Evolutionary conservation across 805 yeast genomes (phyloP).

Genomic region (Lipomyces japonicus): DNA sequence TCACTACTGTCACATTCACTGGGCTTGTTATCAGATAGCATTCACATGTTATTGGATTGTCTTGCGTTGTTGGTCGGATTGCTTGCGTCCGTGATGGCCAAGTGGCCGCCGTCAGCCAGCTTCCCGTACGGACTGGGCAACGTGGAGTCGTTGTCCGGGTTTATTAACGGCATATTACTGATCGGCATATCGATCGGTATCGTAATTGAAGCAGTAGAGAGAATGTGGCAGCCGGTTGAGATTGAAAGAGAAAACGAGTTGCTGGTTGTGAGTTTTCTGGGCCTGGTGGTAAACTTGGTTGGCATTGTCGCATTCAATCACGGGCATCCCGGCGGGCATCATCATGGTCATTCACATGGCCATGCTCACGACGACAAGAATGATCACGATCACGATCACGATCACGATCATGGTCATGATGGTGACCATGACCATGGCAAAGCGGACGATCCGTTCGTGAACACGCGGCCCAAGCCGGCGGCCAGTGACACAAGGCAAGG

Average conservation of each 20-base stretch:
- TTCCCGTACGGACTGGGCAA: slow-evolving; percentile 84
- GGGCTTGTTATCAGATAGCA: slow-evolving; percentile 85
- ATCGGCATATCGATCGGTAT: slow-evolving; percentile 88
- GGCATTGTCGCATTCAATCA: slow-evolving; percentile 95
- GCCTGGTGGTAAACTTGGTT: slow-evolving; percentile 80
- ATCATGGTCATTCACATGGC: slow-evolving; percentile 17
- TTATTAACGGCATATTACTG: slow-evolving; percentile 85
- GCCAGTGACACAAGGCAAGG: neutral
- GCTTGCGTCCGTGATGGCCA: slow-evolving; percentile 70
- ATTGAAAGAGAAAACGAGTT: slow-evolving; percentile 79
- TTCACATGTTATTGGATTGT: slow-evolving; percentile 96
- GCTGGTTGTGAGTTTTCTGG: slow-evolving; percentile 76
- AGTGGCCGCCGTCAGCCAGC: slow-evolving; percentile 56
- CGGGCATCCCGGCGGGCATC: slow-evolving; percentile 57
- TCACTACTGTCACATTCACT: slow-evolving; percentile 89
- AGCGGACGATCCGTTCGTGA: slow-evolving; percentile 1
- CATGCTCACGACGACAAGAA: slow-evolving; percentile 14
- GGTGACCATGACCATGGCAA: slow-evolving; percentile 33
- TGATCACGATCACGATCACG: slow-evolving; percentile 27
- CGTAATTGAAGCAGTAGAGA: slow-evolving; percentile 76
- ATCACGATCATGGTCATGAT: slow-evolving; percentile 37
- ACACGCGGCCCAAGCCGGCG: neutral
- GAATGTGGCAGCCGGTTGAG: slow-evolving; percentile 72
- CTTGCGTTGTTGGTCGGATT: slow-evolving; percentile 84
- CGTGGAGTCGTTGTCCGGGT: slow-evolving; percentile 90